Base-by-base conservation (phyloP, 225 moss, liverwort and hornwort species). In the Climacium dendroides region DNA sequence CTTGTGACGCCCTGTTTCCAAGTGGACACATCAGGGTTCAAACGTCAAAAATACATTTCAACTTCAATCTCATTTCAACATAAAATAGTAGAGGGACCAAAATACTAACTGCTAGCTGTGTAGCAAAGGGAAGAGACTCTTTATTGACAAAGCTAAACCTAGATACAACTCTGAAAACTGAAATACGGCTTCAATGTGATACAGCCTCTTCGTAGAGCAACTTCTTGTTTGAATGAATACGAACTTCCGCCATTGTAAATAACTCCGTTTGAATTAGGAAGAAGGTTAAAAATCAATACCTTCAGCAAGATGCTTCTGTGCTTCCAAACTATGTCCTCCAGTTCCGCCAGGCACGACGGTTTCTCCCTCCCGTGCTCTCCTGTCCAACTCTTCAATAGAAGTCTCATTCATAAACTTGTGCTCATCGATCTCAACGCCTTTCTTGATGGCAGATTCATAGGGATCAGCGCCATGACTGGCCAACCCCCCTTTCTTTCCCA, bases 291-390 rank as follows among this genome's bases (percentile, higher is more conserved):
- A 23, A 54, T 3, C 11, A 19, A 7, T 83, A 91, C 91, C 91
- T 78, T 92, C 89, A 2, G 91, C 92, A 23, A 94, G 89, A 78
- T 91, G 89, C 84, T 92, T 88, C 81, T 94, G 92, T 9, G 91
- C 91, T 81, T 92, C 90, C 67, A 92, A 80, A 83, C 82, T 91
- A 41, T 89, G 80, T 4, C 93, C 93, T 39, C 93, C 93, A 8
- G 91, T 87, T 62, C 92, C 91, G 32, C 93, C 91, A 14, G 89
- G 84, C 53, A 92, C 89, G 18, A 94, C 30, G 8, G 85, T 86
- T 80, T 94, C 90, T 20, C 93, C 88, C 87, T 84, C 60, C 34
- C 79, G 69, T 4, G 91, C 92, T 71, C 83, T 85, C 61, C 52
- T 84, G 50, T 90, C 88, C 80, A 92, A 52, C 80, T 92, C 88